These are phyloP conservation scores for Lotus japonicus DNA, from an alignment of 306 rosid genomes.

Conservation along the genomic window DNA sequence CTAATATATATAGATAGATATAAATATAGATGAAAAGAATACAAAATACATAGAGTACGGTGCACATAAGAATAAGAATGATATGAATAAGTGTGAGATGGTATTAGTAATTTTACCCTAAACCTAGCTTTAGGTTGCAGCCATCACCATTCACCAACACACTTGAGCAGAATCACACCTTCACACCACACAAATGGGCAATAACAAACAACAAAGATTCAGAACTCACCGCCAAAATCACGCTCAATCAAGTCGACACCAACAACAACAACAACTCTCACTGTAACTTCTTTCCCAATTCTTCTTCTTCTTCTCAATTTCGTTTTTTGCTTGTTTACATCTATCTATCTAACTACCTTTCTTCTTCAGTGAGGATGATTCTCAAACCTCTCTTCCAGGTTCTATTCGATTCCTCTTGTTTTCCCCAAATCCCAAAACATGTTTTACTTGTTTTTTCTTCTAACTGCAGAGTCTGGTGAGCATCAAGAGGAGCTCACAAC, in stretches of 20 bases:
- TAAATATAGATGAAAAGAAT: too few relatives aligned
- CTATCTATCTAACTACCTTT: slow-evolving; percentile 5
- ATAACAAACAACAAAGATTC: slow-evolving; percentile 54
- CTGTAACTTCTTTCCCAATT: slow-evolving; percentile 24
- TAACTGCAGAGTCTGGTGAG: slow-evolving; percentile 32
- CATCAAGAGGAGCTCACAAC: slow-evolving; percentile 29
- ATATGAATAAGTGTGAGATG: too few relatives aligned
- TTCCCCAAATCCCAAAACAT: neutral
- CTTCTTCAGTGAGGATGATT: slow-evolving; percentile 44
- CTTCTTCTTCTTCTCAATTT: neutral
- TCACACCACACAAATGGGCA: slow-evolving; percentile 35
- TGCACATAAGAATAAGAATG: too few relatives aligned
- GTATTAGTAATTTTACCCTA: too few relatives aligned
- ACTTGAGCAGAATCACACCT: too few relatives aligned
- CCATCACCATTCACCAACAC: too few relatives aligned
- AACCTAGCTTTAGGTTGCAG: too few relatives aligned
- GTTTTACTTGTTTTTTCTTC: slow-evolving; percentile 10
- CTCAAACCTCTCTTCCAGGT: slow-evolving; percentile 59
- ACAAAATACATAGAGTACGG: too few relatives aligned
- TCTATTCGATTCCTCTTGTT: neutral
- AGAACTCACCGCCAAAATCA: slow-evolving; percentile 45
- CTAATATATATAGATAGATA: too few relatives aligned
- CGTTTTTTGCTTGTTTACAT: neutral
- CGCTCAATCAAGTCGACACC: slow-evolving; percentile 44
- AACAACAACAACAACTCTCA: slow-evolving; percentile 31